Evolutionary conservation across 2,329 filamentous ascomycete species (phyloP), one percentile per base, ranked within the genome.

Genomic region (Colletotrichum lupini): DNA sequence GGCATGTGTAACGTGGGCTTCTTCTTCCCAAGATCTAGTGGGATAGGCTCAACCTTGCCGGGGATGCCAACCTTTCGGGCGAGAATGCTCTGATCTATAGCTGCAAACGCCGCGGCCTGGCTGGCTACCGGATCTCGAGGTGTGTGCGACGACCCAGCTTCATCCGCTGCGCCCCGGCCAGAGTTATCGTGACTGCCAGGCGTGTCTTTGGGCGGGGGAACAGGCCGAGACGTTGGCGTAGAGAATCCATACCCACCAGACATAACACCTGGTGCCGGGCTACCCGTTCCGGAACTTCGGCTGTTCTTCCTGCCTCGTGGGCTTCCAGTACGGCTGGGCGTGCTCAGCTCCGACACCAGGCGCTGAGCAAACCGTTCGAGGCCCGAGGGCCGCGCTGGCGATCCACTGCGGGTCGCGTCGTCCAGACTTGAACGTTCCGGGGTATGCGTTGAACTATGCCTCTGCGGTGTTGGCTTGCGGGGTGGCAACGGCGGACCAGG

Each of bases 341-440:
- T 88, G 56, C 88, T 85, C 14, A 91, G 78, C 73, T 92, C 91
- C 0, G 89, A 89, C 11, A 92, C 82, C 19, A 92, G 85, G 6
- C 90, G 88, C 78, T 92, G 91, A 0, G 90, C 90, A 49, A 92
- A 87, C 0, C 89, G 87, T 76, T 92, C 91, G 3, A 92, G 81
- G 0, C 86, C 87, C 1, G 87, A 89, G 7, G 87, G 86, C 11
- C 87, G 83, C 19, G 86, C 83, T 0, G 90, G 89, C 0, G 90
- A 91, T 9, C 80, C 80, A 28, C 85, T 84, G 5, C 87, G 85
- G 1, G 84, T 82, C 26, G 78, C 67, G 19, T 85, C 86, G 37
- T 88, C 86, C 22, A 83, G 77, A 67, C 82, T 86, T 3, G 83
- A 79, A 4, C 84, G 82, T n/a, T 88, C 85, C 1, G 82, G 82